These are phyloP conservation scores for Nepenthes mirabilis DNA, from an alignment of 148 eudicot species.

Conservation along the genomic window DNA sequence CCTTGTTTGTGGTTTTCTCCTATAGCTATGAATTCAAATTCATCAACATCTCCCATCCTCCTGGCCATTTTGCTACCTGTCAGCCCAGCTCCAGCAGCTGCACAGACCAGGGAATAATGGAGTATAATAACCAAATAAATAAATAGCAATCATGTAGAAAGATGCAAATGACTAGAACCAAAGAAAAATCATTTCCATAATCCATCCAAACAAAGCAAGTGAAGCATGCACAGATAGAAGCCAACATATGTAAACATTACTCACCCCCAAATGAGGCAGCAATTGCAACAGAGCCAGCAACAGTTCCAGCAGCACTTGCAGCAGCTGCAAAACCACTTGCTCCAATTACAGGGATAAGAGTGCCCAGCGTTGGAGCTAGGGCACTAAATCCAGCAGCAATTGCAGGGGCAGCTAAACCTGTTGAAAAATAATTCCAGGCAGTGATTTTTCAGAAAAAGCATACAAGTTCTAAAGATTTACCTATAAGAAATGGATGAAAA, in stretches of 20 bases:
- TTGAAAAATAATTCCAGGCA: conserved; percentile 12
- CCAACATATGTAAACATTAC: neutral
- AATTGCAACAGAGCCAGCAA: conserved; percentile 96
- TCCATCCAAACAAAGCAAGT: neutral
- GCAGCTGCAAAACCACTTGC: conserved; percentile 97
- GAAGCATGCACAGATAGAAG: too few species aligned
- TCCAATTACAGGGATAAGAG: conserved; percentile 79
- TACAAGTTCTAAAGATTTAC: conserved; percentile 1
- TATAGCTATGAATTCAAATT: conserved; percentile 80
- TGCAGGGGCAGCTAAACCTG: conserved; percentile 99
- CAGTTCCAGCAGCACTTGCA: conserved; percentile 93
- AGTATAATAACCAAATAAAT: neutral
- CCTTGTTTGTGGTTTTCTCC: conserved; percentile 95
- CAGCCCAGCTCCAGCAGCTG: conserved; percentile 99
- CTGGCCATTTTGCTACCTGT: conserved; percentile 92
- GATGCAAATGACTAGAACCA: neutral
- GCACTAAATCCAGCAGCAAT: conserved; percentile 98
- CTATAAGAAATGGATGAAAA: neutral
- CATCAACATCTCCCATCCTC: conserved; percentile 84
- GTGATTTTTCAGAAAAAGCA: neutral
- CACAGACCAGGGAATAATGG: conserved; percentile 1
- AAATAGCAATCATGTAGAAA: neutral
- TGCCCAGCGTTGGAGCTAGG: conserved; percentile 91
- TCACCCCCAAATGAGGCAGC: conserved; percentile 99
- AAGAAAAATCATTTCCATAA: neutral